Conservation (phyloP, 352 stramenopile species). For the Pythium plurisporium region DNA sequence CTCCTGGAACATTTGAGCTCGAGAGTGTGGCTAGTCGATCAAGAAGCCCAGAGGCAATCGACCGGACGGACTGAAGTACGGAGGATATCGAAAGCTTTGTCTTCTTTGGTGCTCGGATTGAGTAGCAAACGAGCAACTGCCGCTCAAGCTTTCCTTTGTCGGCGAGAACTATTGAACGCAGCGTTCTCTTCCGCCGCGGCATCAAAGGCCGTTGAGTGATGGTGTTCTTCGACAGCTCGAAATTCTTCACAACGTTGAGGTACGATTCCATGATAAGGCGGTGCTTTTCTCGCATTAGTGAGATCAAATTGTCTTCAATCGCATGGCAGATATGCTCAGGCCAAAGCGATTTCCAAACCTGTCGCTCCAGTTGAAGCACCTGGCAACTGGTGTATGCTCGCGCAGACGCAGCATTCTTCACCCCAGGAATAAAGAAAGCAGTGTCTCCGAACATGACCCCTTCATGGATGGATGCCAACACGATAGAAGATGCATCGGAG, state of each 20-base stretch:
- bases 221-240: slow-evolving; percentile 9
- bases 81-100: not conserved
- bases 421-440: slow-evolving; percentile 45
- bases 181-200: slow-evolving; percentile 14
- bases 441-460: slow-evolving; percentile 53
- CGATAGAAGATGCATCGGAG: slow-evolving; percentile 26
- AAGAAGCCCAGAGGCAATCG: not conserved
- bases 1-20: not conserved
- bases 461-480: slow-evolving; percentile 25
- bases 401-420: slow-evolving; percentile 30
- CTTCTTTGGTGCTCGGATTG: not conserved
- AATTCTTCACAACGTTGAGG: slow-evolving; percentile 13
- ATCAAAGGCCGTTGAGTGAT: slow-evolving; percentile 32
- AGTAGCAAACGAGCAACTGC: not conserved
- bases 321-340: slow-evolving; percentile 26
- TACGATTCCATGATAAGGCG: not conserved
- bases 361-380: slow-evolving; percentile 43
- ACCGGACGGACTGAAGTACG: not conserved
- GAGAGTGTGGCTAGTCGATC: not conserved
- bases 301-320: slow-evolving; percentile 34
- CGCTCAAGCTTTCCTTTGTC: slow-evolving; percentile 13
- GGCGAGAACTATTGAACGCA: not conserved
- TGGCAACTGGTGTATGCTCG: slow-evolving; percentile 49
- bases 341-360: slow-evolving; percentile 46
- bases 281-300: slow-evolving; percentile 15